Base-by-base conservation (phyloP, 768 basidiomycete species). In the Phylloporus sp. region DNA sequence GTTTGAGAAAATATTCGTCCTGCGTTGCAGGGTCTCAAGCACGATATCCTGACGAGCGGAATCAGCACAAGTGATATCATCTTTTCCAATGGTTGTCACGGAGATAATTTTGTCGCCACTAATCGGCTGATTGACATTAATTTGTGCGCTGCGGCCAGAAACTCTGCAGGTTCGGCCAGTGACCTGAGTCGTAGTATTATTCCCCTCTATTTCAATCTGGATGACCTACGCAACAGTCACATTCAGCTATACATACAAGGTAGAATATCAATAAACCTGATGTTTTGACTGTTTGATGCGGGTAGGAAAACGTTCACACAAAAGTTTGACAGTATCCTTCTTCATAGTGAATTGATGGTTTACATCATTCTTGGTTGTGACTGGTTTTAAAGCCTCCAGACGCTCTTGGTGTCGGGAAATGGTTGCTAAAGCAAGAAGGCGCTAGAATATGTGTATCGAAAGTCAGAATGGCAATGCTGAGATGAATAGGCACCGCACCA, bases 31-130 rank as follows among this genome's bases (percentile, higher is more conserved):
- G 0, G 55, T 48, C 7, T 27, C 2, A 35, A 66, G 64, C 12
- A 72, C 52, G 38, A 68, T 29, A 6, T 18, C 43, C 15, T 59
- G 54, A 5, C 70, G 66, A 18, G 16, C 4, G 3, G 56, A 46
- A 48, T 88, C 84, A 4, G 87, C 84, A 16, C 57, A 69, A 2
- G 86, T 88, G 0, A 75, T 77, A 26, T 69, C 71, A 47, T 77
- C 82, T 26, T 73, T 76, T 3, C 84, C 85, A 38, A 77, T 67
- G 4, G 83, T 78, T 9, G 64, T 75, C 36, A 88, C 71, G 4
- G 66, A 63, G 16, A 59, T 15, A 43, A 68, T 52, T 23, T 45
- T 56, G 15, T 50, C 38, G 2, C 52, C 54, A 28, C 39, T n/a
- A 18, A 72, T 20, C 1, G 58, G n/a, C 10, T 49, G 62, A 5